phyloP scores from a whole-genome alignment of 2,329 filamentous ascomycete species.

The Cordyceps cicadae region DNA sequence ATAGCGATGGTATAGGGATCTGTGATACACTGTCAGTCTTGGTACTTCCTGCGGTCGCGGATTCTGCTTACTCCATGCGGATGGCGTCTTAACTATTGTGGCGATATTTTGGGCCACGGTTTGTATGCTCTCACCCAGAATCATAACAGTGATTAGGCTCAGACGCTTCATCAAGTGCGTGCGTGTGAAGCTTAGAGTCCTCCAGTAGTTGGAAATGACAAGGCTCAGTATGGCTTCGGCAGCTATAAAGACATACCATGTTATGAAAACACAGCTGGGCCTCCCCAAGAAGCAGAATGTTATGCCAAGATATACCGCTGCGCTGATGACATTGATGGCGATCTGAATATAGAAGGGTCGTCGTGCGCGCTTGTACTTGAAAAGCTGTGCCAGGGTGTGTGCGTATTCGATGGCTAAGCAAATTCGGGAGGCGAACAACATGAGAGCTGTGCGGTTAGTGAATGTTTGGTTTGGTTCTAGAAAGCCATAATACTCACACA shows the following conservation, averaged over 20 bases:
- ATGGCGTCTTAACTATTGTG: slow-evolving; percentile 35
- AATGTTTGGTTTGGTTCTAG: background rate
- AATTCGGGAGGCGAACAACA: slow-evolving; percentile 45
- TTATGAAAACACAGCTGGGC: slow-evolving; percentile 28
- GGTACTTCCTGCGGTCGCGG: background rate
- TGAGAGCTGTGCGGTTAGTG: slow-evolving; percentile 24
- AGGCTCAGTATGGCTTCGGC: slow-evolving; percentile 46
- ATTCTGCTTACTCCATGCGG: slow-evolving; percentile 29
- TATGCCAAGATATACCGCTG: slow-evolving; percentile 33
- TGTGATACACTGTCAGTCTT: slow-evolving; percentile 11
- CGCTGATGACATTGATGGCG: slow-evolving; percentile 25
- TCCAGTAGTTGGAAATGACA: slow-evolving; percentile 43
- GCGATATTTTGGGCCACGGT: slow-evolving; percentile 46
- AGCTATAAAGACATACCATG: slow-evolving; percentile 47
- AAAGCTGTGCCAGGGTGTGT: slow-evolving; percentile 35
- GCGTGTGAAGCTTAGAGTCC: slow-evolving; percentile 50
- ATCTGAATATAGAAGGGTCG: slow-evolving; percentile 29
- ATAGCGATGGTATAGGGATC: slow-evolving; percentile 32
- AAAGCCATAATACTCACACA: slow-evolving; percentile 25
- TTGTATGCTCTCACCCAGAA: slow-evolving; percentile 58
- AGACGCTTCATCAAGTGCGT: slow-evolving; percentile 58
- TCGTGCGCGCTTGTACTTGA: slow-evolving; percentile 29
- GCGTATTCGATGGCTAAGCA: slow-evolving; percentile 46
- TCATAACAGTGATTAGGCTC: slow-evolving; percentile 55
- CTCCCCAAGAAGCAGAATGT: slow-evolving; percentile 30